Base-by-base conservation (phyloP, 371 early-diverging fungal species). In the Smittium culicis region DNA sequence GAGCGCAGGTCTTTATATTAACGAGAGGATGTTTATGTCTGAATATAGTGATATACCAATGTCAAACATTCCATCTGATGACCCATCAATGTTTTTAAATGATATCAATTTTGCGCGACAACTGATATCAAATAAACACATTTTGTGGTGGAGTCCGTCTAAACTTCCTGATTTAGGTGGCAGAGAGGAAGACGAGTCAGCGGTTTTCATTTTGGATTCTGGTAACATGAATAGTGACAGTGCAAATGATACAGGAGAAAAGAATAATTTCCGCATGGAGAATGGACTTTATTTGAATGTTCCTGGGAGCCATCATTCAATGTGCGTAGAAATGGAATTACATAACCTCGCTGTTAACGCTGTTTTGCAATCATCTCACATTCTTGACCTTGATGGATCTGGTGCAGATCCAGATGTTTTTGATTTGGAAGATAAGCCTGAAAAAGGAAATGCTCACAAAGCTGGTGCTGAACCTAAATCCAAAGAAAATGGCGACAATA, bases 81-180 rank as follows among this genome's bases (percentile, higher is more conserved):
- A 72, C 20, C 82, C 88, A 2, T 74, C 85, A 27, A 65, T 89
- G 25, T 91, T 90, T 64, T 74, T 92, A 58, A 78, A 89, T 0
- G 98, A 98, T 74, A 69, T 96, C 1, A 77, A 85, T 30, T 87
- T 90, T 72, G 92, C 95, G 0, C 81, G 96, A 45, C 79, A 83
- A 24, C 74, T 98, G 66, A 73, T 79, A 20, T 72, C 82, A 31
- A 81, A 83, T 34, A 90, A 91, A 65, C 84, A 88, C 80, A 74
- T 98, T 0, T 73, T 94, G 28, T 98, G 98, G 98, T 94, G 89
- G 86, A 93, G 93, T 27, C 72, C 85, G 0, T 81, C 83, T 5
- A 76, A 73, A 54, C 81, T 79, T 66, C 95, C 96, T 1, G 96
- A 96, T 72, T 77, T 97, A 1, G 96, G 96, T 33, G 94, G 96